Evolutionary conservation across 2,329 filamentous ascomycete species (phyloP), one percentile per base, ranked within the genome.

Genomic region (Capronia epimyces): DNA sequence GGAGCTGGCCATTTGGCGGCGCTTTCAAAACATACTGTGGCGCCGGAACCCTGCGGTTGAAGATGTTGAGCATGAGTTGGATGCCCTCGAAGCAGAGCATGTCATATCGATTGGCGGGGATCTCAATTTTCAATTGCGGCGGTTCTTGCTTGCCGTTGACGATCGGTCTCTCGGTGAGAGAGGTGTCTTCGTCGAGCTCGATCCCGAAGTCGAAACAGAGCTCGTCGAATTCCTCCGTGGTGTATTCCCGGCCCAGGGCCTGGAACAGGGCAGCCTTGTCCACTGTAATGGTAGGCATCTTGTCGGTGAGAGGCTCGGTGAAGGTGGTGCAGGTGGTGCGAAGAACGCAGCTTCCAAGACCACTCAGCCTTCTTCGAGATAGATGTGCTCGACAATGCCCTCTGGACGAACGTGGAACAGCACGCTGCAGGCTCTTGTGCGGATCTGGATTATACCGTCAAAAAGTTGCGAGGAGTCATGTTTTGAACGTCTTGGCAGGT

Each of bases 31-130:
- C 79, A 76, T 89, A 97, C 62, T 89, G 87, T 50, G 94, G 93
- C 34, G 89, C 77, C 24, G 82, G 71, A 49, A 80, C 75, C 64
- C 83, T 86, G 58, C 83, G 87, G 59, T 87, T 78, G 81, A 98
- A 97, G 70, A 97, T 87, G 70, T 95, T 95, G 62, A 97, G 80
- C 79, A 95, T 95, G 69, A 95, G 80, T 60, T 88, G 86, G 67
- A 97, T 95, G 56, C 91, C 91, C 75, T 97, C 93, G 73, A 95
- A 95, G 73, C 91, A 97, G 49, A 98, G 82, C 84, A 97, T 89
- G 66, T 97, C 82, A 77, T 85, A 86, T 71, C 80, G 83, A 73
- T 97, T 97, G 65, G 93, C 91, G 57, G 90, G 89, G 64, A 97
- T 95, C 71, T 97, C 91, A 66, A 98, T 97, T 78, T 96, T 96